Evolutionary conservation across 768 basidiomycete species (phyloP), one percentile per base, ranked within the genome.

Genomic region (Boletus sp.): DNA sequence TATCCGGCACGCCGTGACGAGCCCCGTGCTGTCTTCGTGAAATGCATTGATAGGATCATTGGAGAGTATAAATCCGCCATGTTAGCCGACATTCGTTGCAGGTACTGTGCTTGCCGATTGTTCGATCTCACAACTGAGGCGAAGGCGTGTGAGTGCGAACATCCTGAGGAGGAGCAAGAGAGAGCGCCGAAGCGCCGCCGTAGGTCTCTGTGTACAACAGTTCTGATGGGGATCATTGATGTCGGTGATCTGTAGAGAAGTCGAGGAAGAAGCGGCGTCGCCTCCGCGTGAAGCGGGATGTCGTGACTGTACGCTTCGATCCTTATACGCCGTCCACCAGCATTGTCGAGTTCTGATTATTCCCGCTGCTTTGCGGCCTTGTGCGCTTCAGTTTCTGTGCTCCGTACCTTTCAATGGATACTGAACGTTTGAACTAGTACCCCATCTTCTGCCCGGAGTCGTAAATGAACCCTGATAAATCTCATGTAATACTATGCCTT

Each of bases 271-370:
- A 54, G 7, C 34, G 37, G 5, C 47, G 50, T 33, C 56, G 47
- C 27, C 14, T 23, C 10, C 38, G 27, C 37, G 29, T 29, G 13
- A 43, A 33, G 29, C 42, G 37, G 47, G 37, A 50, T n/a, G 25
- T 38, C 10, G 21, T 25, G 15, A 19, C 15, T 35, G n/a, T 34
- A 33, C 10, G 21, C 13, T 32, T 40, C 37, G 54, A 53, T 49
- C 60, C 59, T 19, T 49, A 23, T 19, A 54, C 59, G 15, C 54
- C 58, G 4, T 61, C 54, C 11, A 60, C 54, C 9, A 51, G 60
- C 43, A 43, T 60, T 4, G 23, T 55, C 33, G 44, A n/a, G 50
- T 47, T 58, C 17, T 61, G 47, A 53, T 27, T 17, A 23, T 21
- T 39, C 19, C 17, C 0, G n/a, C 21, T 5, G 19, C 27, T 14